These are phyloP conservation scores for Babesia sp. DNA, from an alignment of 169 alveolate species.

Conservation along the genomic window DNA sequence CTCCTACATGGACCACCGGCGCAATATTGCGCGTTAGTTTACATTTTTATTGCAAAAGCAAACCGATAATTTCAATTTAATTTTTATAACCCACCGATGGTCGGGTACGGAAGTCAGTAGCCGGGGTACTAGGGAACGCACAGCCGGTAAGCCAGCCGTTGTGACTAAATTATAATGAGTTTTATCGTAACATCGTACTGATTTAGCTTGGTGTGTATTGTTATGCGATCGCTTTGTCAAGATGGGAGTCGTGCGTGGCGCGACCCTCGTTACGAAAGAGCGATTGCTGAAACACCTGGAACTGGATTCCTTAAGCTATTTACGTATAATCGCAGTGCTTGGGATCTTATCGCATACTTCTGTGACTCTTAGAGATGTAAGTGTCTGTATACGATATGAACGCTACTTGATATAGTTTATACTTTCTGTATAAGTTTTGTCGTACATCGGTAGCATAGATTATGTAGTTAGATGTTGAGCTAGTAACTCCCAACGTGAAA, in stretches of 20 bases:
- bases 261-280: constrained; percentile 18
- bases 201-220: not conserved
- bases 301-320: constrained; percentile 45
- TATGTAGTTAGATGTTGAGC: no score
- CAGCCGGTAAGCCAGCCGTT: no score
- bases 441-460: no score
- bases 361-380: constrained; percentile 25
- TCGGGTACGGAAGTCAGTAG: no score
- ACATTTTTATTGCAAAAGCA: no score
- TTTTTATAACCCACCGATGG: no score
- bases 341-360: constrained; percentile 46
- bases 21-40: not conserved
- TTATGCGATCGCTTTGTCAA: not conserved
- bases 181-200: no score
- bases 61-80: no score
- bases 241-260: constrained; percentile 21
- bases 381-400: not conserved
- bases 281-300: constrained; percentile 38
- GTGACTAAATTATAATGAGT: not conserved
- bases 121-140: no score
- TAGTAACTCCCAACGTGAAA: no score
- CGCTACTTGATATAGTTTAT: not conserved
- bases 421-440: not conserved
- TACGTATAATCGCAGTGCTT: constrained; percentile 50
- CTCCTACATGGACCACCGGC: constrained; percentile 11